These are phyloP conservation scores for Globisporangium cystogenes DNA, from an alignment of 352 stramenopile species.

Conservation along the genomic window DNA sequence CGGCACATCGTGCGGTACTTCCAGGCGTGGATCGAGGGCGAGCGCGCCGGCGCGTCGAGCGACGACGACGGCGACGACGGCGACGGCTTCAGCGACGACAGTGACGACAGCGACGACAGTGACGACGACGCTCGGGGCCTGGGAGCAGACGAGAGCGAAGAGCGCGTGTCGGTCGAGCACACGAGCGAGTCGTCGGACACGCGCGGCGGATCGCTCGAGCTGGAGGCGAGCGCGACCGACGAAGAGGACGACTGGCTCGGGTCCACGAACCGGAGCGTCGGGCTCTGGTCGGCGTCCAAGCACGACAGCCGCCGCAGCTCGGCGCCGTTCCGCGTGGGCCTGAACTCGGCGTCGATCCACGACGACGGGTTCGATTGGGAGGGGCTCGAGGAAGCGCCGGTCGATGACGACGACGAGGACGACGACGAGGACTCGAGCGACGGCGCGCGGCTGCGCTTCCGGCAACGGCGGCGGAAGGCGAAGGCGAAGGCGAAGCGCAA, in stretches of 20 bases:
- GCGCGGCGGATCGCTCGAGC: conserved; percentile 21
- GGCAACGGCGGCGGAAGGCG: conserved; percentile 11
- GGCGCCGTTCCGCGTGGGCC: conserved; percentile 16
- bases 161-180: conserved; percentile 17
- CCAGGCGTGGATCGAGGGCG: conserved; percentile 85
- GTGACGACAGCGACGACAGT: conserved; percentile 23
- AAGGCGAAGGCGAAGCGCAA: conserved; percentile 26
- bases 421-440: conserved; percentile 25
- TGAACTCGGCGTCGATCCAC: conserved; percentile 13
- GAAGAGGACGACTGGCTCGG: conserved; percentile 81
- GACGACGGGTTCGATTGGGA: conserved; percentile 78
- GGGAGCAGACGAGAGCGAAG: conserved; percentile 30
- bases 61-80: conserved; percentile 29
- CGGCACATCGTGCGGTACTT: conserved; percentile 96
- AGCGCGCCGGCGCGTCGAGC: conserved; percentile 43
- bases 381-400: conserved; percentile 43
- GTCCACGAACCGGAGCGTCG: conserved; percentile 54
- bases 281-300: conserved; percentile 64
- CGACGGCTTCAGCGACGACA: conserved; percentile 14
- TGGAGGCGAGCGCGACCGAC: conserved; percentile 30
- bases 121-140: conserved; percentile 17
- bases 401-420: conserved; percentile 21
- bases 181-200: conserved; percentile 24
- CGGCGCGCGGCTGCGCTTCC: not conserved
- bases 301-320: conserved; percentile 40